These are phyloP conservation scores for Quercus mongolica DNA, from an alignment of 306 rosid species.

Conservation along the genomic window DNA sequence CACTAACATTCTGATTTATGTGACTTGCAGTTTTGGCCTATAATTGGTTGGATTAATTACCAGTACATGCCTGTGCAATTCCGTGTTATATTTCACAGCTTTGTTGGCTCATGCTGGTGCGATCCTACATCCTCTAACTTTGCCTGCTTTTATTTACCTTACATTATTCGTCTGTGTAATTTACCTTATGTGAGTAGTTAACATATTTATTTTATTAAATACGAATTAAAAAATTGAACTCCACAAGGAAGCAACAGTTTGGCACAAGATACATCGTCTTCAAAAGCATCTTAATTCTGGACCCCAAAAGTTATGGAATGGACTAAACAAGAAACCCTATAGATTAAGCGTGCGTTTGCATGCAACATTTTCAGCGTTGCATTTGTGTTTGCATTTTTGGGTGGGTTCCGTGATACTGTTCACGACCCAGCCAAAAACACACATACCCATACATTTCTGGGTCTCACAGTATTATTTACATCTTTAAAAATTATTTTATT, in stretches of 20 bases:
- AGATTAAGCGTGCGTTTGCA: not conserved
- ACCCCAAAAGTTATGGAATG: not conserved
- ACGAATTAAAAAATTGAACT: not conserved
- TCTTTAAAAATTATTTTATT: too few relatives aligned
- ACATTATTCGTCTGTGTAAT: not conserved
- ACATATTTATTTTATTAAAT: too few relatives aligned
- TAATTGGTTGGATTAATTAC: slow-evolving; percentile 93
- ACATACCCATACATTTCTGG: too few relatives aligned
- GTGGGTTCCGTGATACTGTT: too few relatives aligned
- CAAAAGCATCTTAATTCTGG: not conserved
- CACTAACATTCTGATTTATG: slow-evolving; percentile 12
- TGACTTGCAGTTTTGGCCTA: slow-evolving; percentile 81
- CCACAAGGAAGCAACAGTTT: not conserved
- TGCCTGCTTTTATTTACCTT: not conserved
- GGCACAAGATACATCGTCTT: not conserved
- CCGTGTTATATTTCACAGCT: slow-evolving; percentile 79
- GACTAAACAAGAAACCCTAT: not conserved
- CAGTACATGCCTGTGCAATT: slow-evolving; percentile 83
- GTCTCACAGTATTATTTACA: too few relatives aligned
- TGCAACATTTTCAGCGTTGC: too few relatives aligned
- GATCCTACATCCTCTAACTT: slow-evolving; percentile 20
- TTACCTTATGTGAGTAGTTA: not conserved
- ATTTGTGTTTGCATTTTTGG: too few relatives aligned
- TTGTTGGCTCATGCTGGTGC: slow-evolving; percentile 78
- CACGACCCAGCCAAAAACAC: too few relatives aligned